phyloP scores from a whole-genome alignment of 345 rosid genomes.

The Bretschneidera sinensis region DNA sequence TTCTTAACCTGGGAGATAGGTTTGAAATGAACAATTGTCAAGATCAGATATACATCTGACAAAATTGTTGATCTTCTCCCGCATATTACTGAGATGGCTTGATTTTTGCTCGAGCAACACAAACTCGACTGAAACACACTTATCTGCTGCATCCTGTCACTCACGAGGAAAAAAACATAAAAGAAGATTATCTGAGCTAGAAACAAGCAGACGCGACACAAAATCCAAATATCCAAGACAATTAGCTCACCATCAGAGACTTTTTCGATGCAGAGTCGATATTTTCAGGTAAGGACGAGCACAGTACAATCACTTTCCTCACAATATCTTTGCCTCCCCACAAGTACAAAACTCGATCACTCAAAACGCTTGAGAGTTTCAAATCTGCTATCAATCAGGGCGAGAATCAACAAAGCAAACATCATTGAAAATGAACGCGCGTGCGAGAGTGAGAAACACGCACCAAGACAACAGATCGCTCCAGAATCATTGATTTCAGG shows the following conservation, averaged over 20 bases:
- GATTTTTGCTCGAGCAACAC: slow-evolving; percentile 53
- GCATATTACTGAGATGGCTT: slow-evolving; percentile 42
- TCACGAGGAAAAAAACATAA: slow-evolving; percentile 8
- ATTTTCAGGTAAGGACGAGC: slow-evolving; percentile 48
- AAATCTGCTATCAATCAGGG: slow-evolving; percentile 33
- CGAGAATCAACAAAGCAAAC: not conserved
- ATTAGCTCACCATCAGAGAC: slow-evolving; percentile 56
- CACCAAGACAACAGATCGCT: slow-evolving; percentile 37
- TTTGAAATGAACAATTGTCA: slow-evolving; percentile 70
- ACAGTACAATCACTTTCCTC: slow-evolving; percentile 64
- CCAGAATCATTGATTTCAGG: slow-evolving; percentile 58
- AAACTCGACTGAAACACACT: slow-evolving; percentile 71
- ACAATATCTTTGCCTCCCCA: slow-evolving; percentile 70
- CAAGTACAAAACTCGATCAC: slow-evolving; percentile 57
- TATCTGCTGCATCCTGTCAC: slow-evolving; percentile 75
- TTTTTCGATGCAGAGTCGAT: slow-evolving; percentile 34
- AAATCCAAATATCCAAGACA: not conserved
- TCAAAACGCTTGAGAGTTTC: slow-evolving; percentile 55
- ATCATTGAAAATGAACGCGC: not conserved
- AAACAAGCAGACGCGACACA: not conserved
- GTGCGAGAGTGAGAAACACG: slow-evolving; percentile 7
- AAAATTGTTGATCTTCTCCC: slow-evolving; percentile 47
- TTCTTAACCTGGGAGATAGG: slow-evolving; percentile 54
- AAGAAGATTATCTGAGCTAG: not conserved
- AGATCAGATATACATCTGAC: slow-evolving; percentile 63